Evolutionary conservation across 2,329 filamentous ascomycete genomes (phyloP), one percentile per base, ranked within the genome.

Genomic region (Tolypocladium nubicola): DNA sequence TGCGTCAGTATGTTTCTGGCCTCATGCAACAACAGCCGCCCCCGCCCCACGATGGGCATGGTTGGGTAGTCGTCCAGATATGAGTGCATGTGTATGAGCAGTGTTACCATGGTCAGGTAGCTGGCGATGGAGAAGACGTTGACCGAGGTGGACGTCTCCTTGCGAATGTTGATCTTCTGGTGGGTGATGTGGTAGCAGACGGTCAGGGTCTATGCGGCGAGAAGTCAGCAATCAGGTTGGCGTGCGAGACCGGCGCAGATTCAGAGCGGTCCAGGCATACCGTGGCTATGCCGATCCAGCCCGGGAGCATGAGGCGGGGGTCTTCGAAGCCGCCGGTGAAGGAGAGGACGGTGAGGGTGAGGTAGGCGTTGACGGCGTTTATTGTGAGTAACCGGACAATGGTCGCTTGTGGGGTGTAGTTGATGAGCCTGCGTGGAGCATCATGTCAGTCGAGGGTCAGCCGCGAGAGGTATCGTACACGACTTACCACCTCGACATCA

Each of bases 351-450:
- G 84, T 86, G 55, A 86, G 87, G 30, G 87, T 90, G 53, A 88
- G 76, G 71, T 90, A 90, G 61, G 86, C 85, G 68, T 90, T 90
- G 60, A 89, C 78, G 57, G 83, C 84, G 68, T 86, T 88, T 60
- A 88, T 87, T 59, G 87, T 87, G 54, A 90, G 77, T 50, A 94
- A 85, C 54, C 89, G 88, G 58, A 94, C 85, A 60, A 92, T 83
- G 52, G 90, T 90, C 54, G 89, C 89, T 70, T 85, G 82, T 2
- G 89, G 88, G 16, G 89, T 90, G 73, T 93, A 94, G 70, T 91
- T 87, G 64, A 93, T 79, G 65, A 94, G 85, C 89, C 87, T 89
- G 58, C 26, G 45, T 26, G 21, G 11, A n/a, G 30, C 19, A 21
- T 37, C 39, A 55, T 10, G 45, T 45, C 23, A 40, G 30, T n/a